These are phyloP conservation scores for Syncephalastrum sp. DNA, from an alignment of 371 early-diverging fungal species.

Conservation along the genomic window DNA sequence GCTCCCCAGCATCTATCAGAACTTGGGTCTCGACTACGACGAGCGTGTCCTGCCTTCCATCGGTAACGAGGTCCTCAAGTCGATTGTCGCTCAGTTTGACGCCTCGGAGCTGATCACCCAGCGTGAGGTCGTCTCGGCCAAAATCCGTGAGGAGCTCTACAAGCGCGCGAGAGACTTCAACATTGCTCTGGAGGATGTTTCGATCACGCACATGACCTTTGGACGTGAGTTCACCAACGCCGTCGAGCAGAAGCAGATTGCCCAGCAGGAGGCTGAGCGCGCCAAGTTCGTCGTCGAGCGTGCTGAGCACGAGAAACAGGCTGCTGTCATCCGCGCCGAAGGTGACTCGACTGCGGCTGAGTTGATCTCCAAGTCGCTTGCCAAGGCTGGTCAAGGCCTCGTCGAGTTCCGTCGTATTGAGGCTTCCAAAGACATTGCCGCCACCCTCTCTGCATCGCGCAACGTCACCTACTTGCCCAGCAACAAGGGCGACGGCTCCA, in stretches of 20 bases:
- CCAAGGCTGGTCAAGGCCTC: constrained; percentile 88
- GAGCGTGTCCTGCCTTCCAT: constrained; percentile 97
- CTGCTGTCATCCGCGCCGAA: constrained; percentile 97
- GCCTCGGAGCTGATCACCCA: constrained; percentile 97
- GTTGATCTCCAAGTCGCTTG: constrained; percentile 81
- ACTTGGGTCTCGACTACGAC: constrained; percentile 94
- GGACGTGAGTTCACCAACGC: constrained; percentile 96
- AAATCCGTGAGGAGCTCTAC: constrained; percentile 92
- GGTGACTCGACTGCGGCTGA: constrained; percentile 95
- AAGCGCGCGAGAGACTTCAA: constrained; percentile 94
- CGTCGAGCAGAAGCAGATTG: constrained; percentile 91
- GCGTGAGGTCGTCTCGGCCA: constrained; percentile 93
- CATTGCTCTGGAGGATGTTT: constrained; percentile 96
- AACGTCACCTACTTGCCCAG: constrained; percentile 94
- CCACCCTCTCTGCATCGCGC: constrained; percentile 76
- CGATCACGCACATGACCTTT: constrained; percentile 97
- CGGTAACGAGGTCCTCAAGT: constrained; percentile 98
- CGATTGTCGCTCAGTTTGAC: constrained; percentile 98
- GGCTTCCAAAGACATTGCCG: constrained; percentile 96
- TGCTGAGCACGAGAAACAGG: constrained; percentile 98
- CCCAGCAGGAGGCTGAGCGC: constrained; percentile 97
- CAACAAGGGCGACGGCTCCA: constrained; percentile 44
- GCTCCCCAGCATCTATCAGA: constrained; percentile 86
- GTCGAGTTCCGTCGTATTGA: constrained; percentile 97
- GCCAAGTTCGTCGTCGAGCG: constrained; percentile 90